A percentile compares a stretch with the other conserved stretches of the same genome.
Conservation (phyloP, 495 filamentous ascomycete genomes). For the Talaromyces adpressus region DNA sequence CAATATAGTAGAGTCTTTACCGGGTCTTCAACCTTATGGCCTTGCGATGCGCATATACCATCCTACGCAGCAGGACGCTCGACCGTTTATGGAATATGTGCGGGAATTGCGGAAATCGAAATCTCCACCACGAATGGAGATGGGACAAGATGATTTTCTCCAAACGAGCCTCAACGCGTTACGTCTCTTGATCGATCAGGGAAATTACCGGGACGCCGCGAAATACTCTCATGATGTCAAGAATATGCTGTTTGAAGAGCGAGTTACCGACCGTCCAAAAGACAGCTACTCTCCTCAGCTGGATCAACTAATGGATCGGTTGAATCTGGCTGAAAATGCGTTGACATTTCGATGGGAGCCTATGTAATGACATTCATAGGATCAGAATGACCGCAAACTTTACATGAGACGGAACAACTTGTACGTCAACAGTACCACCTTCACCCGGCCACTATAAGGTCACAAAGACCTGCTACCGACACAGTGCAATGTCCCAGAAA, state of each 20-base stretch:
- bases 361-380: not conserved
- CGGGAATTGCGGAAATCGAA: conserved; percentile 10
- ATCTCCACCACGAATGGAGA: conserved; percentile 15
- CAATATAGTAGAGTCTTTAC: conserved; percentile 17
- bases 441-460: not conserved
- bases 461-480: not conserved
- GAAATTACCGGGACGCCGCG: conserved; percentile 21
- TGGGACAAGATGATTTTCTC: conserved; percentile 21
- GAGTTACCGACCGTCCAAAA: not conserved
- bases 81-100: conserved; percentile 24
- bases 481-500: not conserved
- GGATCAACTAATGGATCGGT: conserved; percentile 20
- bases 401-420: not conserved
- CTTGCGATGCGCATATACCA: conserved; percentile 27
- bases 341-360: not conserved
- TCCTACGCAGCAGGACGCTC: conserved; percentile 25
- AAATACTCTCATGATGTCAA: conserved; percentile 26
- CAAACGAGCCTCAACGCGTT: conserved; percentile 28
- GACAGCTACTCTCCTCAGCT: conserved; percentile 13
- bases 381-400: not conserved
- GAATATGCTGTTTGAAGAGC: conserved; percentile 19
- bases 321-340: conserved; percentile 7
- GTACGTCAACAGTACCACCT: not conserved
- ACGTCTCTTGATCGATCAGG: conserved; percentile 25
- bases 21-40: conserved; percentile 16